Base-by-base conservation (phyloP, 371 early-diverging fungal genomes). In the Umbelopsis sp. region DNA sequence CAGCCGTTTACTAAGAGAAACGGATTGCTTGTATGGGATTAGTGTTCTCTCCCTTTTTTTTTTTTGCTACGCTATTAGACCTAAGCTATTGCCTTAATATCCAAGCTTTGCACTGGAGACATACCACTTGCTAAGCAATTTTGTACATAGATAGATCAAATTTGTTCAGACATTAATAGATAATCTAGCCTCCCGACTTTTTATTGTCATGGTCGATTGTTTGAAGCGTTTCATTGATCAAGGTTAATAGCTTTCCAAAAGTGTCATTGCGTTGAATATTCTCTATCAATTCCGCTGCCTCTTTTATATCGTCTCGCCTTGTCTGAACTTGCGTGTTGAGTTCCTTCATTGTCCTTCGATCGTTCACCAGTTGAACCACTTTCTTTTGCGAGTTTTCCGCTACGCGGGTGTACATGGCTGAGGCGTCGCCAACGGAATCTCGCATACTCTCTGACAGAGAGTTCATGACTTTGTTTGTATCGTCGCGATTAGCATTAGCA, bases 221-320 rank as follows among this genome's bases (percentile, higher is more conserved):
- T 18, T 18, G 57, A 57, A 35, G 12, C 29, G 29, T 18, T 25
- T 57, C 32, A 29, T 57, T 57, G 2, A 57, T 32, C 29, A 35
- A 12, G 35, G 14, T 32, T 16, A 57, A 32, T 32, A 57, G 57
- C 12, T 57, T 57, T 29, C 35, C 57, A 35, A 57, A 57, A 0
- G 29, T 18, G 7, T 57, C 57, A n/a, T 32, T 16, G 8, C 57
- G 11, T 35, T 57, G 35, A 18, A 57, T 57, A 18, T 57, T 18
- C 32, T 57, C 57, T 35, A 57, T 57, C 29, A 57, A 18, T 35
- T 57, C 57, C 3, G 57, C 57, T 37, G 57, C 57, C 18, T 57
- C 57, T 18, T 29, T 35, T 8, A 57, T n/a, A 35, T 57, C 57
- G 35, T 57, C 57, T 35, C 35, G 57, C 11, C 57, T 32, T 18